These are phyloP conservation scores for Conticribra guillardii DNA, from an alignment of 108 stramenopile genomes.

Conservation along the genomic window DNA sequence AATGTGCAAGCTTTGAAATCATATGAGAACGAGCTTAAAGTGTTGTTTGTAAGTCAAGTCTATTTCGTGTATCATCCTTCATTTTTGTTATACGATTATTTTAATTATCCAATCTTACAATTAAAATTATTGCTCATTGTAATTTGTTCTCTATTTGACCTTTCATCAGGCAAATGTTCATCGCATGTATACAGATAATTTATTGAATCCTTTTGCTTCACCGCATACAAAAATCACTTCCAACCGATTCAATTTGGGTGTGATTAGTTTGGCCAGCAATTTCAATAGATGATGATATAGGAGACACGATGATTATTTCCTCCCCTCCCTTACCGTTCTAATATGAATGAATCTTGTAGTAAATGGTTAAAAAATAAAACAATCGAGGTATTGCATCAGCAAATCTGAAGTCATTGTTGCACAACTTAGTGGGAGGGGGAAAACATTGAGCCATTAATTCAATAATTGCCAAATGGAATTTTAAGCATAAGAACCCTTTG, in stretches of 20 bases:
- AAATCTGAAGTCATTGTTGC: too few relatives aligned
- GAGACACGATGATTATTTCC: not conserved
- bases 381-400: too few relatives aligned
- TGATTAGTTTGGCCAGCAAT: constrained; percentile 5
- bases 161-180: constrained; percentile 31
- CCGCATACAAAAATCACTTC: constrained; percentile 38
- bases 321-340: too few relatives aligned
- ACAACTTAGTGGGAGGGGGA: too few relatives aligned
- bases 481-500: too few relatives aligned
- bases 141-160: not conserved
- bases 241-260: constrained; percentile 25
- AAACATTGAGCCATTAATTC: too few relatives aligned
- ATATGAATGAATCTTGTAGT: not conserved
- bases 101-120: not conserved
- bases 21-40: constrained; percentile 33
- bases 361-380: constrained; percentile 1
- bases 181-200: constrained; percentile 37
- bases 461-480: too few relatives aligned
- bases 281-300: constrained; percentile 26
- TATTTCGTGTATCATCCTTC: not conserved
- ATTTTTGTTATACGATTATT: not conserved
- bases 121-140: not conserved
- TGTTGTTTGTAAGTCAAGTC: constrained; percentile 27
- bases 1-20: constrained; percentile 31
- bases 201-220: constrained; percentile 40